A percentile compares a stretch with the other conserved stretches of the same genome.
phyloP scores from a whole-genome alignment of 2,329 filamentous ascomycete genomes.

The Thielaviopsis populi region DNA sequence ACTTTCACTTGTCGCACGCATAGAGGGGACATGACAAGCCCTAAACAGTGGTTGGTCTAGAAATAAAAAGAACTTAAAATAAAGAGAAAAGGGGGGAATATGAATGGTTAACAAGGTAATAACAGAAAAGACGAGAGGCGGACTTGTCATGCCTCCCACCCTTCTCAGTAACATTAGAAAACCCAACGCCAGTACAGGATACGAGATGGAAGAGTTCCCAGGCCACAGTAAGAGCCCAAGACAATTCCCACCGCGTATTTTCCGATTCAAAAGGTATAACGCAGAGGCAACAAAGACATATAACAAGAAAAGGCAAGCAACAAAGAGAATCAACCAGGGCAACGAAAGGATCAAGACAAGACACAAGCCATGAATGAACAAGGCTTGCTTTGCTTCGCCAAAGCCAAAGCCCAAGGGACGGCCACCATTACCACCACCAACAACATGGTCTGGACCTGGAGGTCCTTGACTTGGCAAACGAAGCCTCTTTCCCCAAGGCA shows the following conservation, averaged over 20 bases:
- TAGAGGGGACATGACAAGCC: conserved; percentile 23
- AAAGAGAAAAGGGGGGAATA: conserved; percentile 13
- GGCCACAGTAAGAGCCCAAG: conserved; percentile 14
- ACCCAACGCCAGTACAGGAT: conserved; percentile 17
- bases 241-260: conserved; percentile 10
- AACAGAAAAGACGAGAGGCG: conserved; percentile 11
- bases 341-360: background rate
- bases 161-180: conserved; percentile 14
- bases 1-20: too few species aligned
- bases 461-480: conserved; percentile 4
- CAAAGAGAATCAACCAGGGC: conserved; percentile 8
- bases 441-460: background rate
- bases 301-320: conserved; percentile 8
- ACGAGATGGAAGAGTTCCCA: conserved; percentile 9
- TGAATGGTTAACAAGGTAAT: conserved; percentile 18
- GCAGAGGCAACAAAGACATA: conserved; percentile 15
- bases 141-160: conserved; percentile 10
- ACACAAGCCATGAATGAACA: conserved; percentile 35
- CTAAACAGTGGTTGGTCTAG: background rate
- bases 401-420: background rate
- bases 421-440: too few species aligned
- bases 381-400: conserved; percentile 15
- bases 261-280: conserved; percentile 17
- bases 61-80: conserved; percentile 8
- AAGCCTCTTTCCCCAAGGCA: background rate